Evolutionary conservation across 1,284 basidiomycete genomes (phyloP).

Genomic region (Schizophyllum amplum): DNA sequence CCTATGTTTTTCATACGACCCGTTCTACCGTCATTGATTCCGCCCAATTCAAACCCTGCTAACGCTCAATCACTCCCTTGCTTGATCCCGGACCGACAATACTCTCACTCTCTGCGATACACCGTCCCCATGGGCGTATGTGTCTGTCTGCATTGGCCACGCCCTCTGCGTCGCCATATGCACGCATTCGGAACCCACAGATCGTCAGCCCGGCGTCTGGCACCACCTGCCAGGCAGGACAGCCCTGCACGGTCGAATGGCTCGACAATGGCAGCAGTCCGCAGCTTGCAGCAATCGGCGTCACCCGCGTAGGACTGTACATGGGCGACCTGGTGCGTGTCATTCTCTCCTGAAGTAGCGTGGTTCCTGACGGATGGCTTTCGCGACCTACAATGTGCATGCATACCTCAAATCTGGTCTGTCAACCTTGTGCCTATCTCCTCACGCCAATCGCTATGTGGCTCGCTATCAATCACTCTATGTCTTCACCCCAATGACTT

Average conservation of each 20-base stretch:
- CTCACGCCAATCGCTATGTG: not conserved
- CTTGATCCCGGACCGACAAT: too few species aligned
- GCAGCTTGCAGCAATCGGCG: slow-evolving; percentile 38
- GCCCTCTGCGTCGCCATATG: not conserved
- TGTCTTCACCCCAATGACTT: slow-evolving; percentile 2
- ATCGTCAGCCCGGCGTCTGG: slow-evolving; percentile 36
- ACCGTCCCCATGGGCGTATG: too few species aligned
- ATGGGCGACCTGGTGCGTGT: slow-evolving; percentile 39
- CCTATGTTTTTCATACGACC: not conserved
- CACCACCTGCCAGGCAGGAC: slow-evolving; percentile 40
- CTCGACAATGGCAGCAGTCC: slow-evolving; percentile 51
- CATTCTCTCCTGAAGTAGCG: not conserved
- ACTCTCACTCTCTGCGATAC: too few species aligned
- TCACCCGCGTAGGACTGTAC: slow-evolving; percentile 44
- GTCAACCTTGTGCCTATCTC: too few species aligned
- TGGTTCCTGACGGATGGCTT: not conserved
- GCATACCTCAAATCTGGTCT: too few species aligned
- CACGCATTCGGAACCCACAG: slow-evolving; percentile 22
- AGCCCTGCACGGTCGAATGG: slow-evolving; percentile 49
- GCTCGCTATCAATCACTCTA: not conserved
- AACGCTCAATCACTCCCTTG: not conserved
- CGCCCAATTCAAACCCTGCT: not conserved
- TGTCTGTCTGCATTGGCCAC: not conserved
- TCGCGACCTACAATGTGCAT: too few species aligned
- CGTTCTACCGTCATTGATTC: not conserved